Percentiles rank a stretch among this genome's conserved stretches.
Evolutionary conservation across 2,329 filamentous ascomycete genomes (phyloP).

Genomic region (Iodosphaeria phyllophila): DNA sequence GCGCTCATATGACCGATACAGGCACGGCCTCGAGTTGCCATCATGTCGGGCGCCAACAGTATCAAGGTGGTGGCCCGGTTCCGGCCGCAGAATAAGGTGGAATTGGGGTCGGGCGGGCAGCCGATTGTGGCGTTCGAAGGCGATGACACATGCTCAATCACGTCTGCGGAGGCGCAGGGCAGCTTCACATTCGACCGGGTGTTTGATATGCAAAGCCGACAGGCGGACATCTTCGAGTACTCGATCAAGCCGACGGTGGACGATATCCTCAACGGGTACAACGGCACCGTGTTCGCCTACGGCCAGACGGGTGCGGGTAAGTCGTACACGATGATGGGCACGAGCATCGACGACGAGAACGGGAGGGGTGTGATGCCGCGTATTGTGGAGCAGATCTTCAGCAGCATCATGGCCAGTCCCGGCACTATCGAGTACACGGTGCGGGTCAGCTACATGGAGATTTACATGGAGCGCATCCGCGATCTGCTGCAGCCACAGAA

Average conservation of each 20-base stretch:
- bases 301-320: slow-evolving; percentile 97
- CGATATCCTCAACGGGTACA: slow-evolving; percentile 97
- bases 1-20: too few relatives aligned
- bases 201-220: slow-evolving; percentile 82
- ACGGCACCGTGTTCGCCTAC: slow-evolving; percentile 96
- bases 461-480: slow-evolving; percentile 97
- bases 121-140: slow-evolving; percentile 79
- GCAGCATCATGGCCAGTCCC: slow-evolving; percentile 80
- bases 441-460: slow-evolving; percentile 97
- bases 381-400: slow-evolving; percentile 95
- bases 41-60: slow-evolving; percentile 41
- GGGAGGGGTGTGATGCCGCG: slow-evolving; percentile 89
- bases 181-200: slow-evolving; percentile 95
- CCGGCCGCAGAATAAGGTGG: slow-evolving; percentile 88
- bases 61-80: slow-evolving; percentile 94
- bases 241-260: slow-evolving; percentile 92
- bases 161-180: slow-evolving; percentile 68
- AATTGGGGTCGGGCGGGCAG: slow-evolving; percentile 76
- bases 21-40: slow-evolving; percentile 11
- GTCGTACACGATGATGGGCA: slow-evolving; percentile 98
- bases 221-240: slow-evolving; percentile 93
- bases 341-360: slow-evolving; percentile 77
- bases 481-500: slow-evolving; percentile 85
- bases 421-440: slow-evolving; percentile 98
- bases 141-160: slow-evolving; percentile 73